Evolutionary conservation across 768 basidiomycete genomes (phyloP).

Genomic region (Daedaleopsis sinensis): DNA sequence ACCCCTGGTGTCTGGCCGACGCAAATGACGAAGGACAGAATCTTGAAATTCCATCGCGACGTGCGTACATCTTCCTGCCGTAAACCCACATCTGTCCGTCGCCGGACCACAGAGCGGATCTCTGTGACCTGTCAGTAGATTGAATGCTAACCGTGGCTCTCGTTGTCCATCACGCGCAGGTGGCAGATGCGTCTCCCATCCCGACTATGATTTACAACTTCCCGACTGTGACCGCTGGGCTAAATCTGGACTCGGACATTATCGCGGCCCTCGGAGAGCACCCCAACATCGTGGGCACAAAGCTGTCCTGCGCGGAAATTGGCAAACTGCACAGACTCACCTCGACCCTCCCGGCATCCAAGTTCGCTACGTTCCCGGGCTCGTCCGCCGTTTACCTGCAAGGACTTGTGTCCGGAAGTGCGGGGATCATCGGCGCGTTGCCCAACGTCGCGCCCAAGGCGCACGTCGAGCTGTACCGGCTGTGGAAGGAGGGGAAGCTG

Average conservation of each 20-base stretch:
- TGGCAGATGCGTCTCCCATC: conserved; percentile 68
- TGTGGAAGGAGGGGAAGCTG: conserved; percentile 55
- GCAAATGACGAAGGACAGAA: conserved; percentile 63
- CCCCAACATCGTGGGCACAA: conserved; percentile 85
- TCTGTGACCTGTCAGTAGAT: too few relatives aligned
- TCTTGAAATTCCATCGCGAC: conserved; percentile 67
- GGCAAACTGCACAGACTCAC: conserved; percentile 82
- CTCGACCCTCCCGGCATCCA: conserved; percentile 50
- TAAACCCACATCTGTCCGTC: background rate
- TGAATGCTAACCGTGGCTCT: too few relatives aligned
- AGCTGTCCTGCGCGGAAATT: conserved; percentile 83
- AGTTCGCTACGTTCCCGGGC: conserved; percentile 77
- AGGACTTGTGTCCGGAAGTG: conserved; percentile 44
- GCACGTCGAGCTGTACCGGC: conserved; percentile 50
- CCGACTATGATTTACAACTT: conserved; percentile 87
- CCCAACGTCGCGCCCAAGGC: conserved; percentile 51
- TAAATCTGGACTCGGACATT: conserved; percentile 83
- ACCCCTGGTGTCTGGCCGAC: conserved; percentile 75
- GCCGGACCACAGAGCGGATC: too few relatives aligned
- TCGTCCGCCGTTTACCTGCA: conserved; percentile 66
- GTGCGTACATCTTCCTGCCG: conserved; percentile 35
- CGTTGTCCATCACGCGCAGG: conserved; percentile 38
- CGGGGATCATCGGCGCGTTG: conserved; percentile 47
- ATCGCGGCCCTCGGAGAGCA: conserved; percentile 70
- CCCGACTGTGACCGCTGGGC: conserved; percentile 77